A percentile compares a stretch with the other conserved stretches of the same genome.
These are phyloP conservation scores for Macrolepiota albuminosa DNA, from an alignment of 768 basidiomycete genomes.

Conservation along the genomic window DNA sequence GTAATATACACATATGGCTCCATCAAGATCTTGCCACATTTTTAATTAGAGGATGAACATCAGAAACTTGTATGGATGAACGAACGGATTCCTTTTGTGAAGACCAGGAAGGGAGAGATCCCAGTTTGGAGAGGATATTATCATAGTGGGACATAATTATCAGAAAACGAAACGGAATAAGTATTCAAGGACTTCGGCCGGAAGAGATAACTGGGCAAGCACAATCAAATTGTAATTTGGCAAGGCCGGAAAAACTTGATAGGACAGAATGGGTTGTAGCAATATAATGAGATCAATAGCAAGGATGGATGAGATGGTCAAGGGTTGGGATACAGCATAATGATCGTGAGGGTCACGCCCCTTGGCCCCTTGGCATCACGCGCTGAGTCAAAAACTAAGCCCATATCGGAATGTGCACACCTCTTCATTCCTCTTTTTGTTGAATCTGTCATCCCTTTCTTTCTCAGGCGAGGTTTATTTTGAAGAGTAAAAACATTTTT, in stretches of 20 bases:
- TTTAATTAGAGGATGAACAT: background rate
- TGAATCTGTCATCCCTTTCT: no score
- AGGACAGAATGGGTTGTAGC: background rate
- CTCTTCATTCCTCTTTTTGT: no score
- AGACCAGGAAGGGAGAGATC: background rate
- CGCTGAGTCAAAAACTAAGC: no score
- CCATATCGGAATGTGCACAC: no score
- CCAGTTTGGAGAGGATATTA: background rate
- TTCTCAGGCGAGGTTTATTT: no score
- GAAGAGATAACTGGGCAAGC: background rate
- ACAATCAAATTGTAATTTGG: no score
- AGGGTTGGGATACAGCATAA: background rate
- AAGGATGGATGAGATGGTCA: background rate
- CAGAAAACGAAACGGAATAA: background rate
- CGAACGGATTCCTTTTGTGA: background rate
- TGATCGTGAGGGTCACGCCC: background rate
- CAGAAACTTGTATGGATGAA: background rate
- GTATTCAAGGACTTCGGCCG: background rate
- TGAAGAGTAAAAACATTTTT: no score
- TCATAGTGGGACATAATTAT: background rate
- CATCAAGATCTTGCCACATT: slow-evolving; percentile 25
- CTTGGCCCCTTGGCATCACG: no score
- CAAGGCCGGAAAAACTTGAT: background rate
- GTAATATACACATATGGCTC: slow-evolving; percentile 88
- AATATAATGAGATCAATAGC: background rate